Conservation (phyloP, 805 yeast genomes). For the Saccharomycopsis javanensis region DNA sequence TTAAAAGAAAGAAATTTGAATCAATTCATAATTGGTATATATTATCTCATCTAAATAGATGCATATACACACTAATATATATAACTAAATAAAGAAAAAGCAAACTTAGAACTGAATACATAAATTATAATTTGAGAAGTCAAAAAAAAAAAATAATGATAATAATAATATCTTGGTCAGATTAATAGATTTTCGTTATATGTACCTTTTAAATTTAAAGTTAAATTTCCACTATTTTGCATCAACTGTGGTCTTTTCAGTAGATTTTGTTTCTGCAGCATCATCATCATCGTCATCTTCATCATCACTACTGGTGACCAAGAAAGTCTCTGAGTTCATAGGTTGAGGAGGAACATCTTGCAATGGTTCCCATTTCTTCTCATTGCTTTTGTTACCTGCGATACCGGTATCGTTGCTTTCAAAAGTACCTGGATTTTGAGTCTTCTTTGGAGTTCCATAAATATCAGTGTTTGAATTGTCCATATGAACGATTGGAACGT, state of each 20-base stretch:
- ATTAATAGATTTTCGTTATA: no score
- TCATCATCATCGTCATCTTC: conserved; percentile 19
- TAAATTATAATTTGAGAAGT: background rate
- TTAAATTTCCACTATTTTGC: background rate
- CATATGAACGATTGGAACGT: conserved; percentile 8
- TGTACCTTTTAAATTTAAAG: no score
- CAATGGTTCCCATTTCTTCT: conserved; percentile 20
- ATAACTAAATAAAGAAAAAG: background rate
- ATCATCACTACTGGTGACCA: conserved; percentile 20
- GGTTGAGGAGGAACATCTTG: conserved; percentile 18
- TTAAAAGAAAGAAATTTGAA: no score
- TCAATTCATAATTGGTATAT: background rate
- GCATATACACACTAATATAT: no score
- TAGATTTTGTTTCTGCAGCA: background rate
- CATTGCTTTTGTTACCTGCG: background rate
- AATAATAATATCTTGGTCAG: no score
- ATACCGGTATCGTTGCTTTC: background rate
- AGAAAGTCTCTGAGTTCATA: conserved; percentile 15
- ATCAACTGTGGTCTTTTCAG: background rate
- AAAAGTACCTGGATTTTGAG: background rate
- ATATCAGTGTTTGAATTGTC: conserved; percentile 7
- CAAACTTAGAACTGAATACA: background rate
- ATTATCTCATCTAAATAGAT: background rate
- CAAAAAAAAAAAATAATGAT: no score
- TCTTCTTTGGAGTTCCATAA: conserved; percentile 14